These are phyloP conservation scores for Salvia hispanica DNA, from an alignment of 257 asterid species.

Conservation along the genomic window DNA sequence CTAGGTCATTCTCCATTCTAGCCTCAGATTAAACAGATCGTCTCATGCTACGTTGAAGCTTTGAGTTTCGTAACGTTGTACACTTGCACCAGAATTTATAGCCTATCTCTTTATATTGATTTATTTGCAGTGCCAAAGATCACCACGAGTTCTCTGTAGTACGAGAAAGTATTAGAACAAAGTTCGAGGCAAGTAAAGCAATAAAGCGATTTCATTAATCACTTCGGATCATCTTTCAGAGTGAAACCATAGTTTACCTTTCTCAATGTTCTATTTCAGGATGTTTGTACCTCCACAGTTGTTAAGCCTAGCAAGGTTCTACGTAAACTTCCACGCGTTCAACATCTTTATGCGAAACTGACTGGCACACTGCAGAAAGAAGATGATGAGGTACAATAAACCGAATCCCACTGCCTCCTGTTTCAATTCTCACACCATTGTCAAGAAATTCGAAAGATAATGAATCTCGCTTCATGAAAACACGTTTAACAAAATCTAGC, in stretches of 20 bases:
- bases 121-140: constrained; percentile 70
- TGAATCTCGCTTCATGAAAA: background rate
- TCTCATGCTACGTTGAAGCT: constrained; percentile 6
- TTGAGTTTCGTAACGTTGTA: constrained; percentile 19
- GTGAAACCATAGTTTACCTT: constrained; percentile 18
- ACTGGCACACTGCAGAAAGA: constrained; percentile 65
- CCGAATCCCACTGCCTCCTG: background rate
- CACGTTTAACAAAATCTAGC: no score
- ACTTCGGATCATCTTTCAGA: constrained; percentile 5
- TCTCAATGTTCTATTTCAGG: constrained; percentile 44
- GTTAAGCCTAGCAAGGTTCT: constrained; percentile 81
- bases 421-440: constrained; percentile 1
- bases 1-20: constrained; percentile 57
- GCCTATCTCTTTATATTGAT: constrained; percentile 4
- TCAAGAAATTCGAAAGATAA: background rate
- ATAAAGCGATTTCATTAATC: constrained; percentile 14
- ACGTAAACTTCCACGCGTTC: constrained; percentile 80
- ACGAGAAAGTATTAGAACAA: constrained; percentile 75
- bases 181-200: constrained; percentile 73
- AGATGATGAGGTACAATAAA: constrained; percentile 75
- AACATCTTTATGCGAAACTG: constrained; percentile 90
- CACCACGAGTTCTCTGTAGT: constrained; percentile 89
- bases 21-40: constrained; percentile 18
- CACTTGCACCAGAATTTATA: background rate
- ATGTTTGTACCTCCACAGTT: constrained; percentile 58